Evolutionary conservation across 2,329 filamentous ascomycete species (phyloP), one percentile per base, ranked within the genome.

Genomic region (Cytospora chrysosperma): DNA sequence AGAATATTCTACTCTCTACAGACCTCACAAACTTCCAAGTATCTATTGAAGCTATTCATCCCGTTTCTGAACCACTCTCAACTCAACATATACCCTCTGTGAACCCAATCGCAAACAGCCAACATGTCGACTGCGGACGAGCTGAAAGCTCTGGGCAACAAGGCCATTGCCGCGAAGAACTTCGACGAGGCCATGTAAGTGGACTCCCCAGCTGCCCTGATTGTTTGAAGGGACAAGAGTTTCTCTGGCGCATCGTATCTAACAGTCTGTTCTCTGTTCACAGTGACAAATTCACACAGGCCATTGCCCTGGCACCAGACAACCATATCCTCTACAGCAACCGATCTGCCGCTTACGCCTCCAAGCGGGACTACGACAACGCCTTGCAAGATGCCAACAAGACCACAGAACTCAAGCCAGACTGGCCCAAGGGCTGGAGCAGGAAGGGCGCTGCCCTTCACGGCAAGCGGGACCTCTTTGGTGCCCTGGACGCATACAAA

Each of bases 311-410:
- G 72, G 91, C 97, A 68, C 89, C 93, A 56, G 80, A 82, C 67
- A 99, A 99, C 78, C 95, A 99, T 78, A 94, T 99, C 70, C 90
- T 99, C 63, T 99, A 94, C 85, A 98, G 93, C 74, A 99, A 99
- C 81, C 89, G 95, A 70, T 98, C 95, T 32, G 95, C 87, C 63
- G 87, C 87, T 53, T 86, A 96, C 74, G 92, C 94, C 52, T 97
- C 95, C 59, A 90, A 97, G 78, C 92, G 88, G 76, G 87, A 98
- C 64, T 99, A 91, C 83, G 82, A 90, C 68, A 85, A 89, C 69
- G 95, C 95, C 24, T 81, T 98, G 28, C 84, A 90, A 67, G 95
- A 99, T 82, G 95, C 95, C 63, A 89, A 89, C 74, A 97, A 97
- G 84, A 95, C 92, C 3, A 96, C 90, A 61, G 87, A 96, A 78